Conservation (phyloP, 2,329 filamentous ascomycete species). For the Didymella segeticola region DNA sequence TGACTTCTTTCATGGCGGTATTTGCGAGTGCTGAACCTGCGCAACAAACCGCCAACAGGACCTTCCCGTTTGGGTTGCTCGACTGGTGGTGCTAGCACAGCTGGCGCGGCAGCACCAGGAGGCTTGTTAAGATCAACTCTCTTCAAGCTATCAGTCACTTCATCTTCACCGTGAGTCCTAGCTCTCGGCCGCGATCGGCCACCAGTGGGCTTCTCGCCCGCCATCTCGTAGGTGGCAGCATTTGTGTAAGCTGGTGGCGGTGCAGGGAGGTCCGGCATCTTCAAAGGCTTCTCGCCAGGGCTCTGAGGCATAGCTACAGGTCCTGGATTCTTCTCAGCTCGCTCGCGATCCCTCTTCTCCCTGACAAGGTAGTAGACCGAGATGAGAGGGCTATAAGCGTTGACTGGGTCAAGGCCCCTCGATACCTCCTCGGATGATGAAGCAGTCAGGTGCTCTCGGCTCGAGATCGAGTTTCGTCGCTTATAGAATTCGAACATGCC, state of each 20-base stretch:
- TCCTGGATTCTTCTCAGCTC: slow-evolving; percentile 64
- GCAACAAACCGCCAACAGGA: slow-evolving; percentile 80
- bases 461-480: slow-evolving; percentile 85
- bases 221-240: slow-evolving; percentile 81
- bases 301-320: slow-evolving; percentile 63
- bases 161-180: slow-evolving; percentile 93
- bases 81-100: slow-evolving; percentile 64
- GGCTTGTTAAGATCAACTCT: slow-evolving; percentile 64
- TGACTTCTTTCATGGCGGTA: slow-evolving; percentile 59
- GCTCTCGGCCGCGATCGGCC: slow-evolving; percentile 84
- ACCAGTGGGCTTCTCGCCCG: slow-evolving; percentile 85
- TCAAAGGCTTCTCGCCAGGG: slow-evolving; percentile 63
- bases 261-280: slow-evolving; percentile 76
- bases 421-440: slow-evolving; percentile 87
- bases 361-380: slow-evolving; percentile 96
- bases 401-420: slow-evolving; percentile 83
- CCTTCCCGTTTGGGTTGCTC: slow-evolving; percentile 77
- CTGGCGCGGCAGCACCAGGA: slow-evolving; percentile 55
- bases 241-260: slow-evolving; percentile 93
- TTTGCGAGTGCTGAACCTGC: slow-evolving; percentile 88
- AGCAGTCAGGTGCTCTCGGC: slow-evolving; percentile 82
- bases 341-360: slow-evolving; percentile 88
- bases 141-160: slow-evolving; percentile 76
- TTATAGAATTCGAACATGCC: slow-evolving; percentile 98
- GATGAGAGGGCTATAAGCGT: slow-evolving; percentile 89